A percentile compares a stretch with the other conserved stretches of the same genome.
Conservation (phyloP, 129 eudicot genomes). For the Smallanthus sonchifolius region DNA sequence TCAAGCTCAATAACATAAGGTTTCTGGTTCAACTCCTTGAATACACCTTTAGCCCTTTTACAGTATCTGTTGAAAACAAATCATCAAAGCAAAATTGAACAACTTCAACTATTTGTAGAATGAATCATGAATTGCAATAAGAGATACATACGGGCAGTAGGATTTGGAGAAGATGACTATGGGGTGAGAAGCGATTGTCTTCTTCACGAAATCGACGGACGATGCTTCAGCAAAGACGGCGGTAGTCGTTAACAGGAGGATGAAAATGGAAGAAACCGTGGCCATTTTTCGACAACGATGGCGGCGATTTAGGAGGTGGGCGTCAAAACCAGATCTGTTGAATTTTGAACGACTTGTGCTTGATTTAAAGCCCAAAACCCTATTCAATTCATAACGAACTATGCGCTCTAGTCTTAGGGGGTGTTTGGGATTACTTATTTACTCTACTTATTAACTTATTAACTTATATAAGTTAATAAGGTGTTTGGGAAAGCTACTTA, state of each 20-base stretch:
- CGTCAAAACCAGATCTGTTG: neutral
- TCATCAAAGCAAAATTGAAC: neutral
- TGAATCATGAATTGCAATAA: neutral
- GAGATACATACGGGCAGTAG: constrained; percentile 79
- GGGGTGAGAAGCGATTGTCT: constrained; percentile 75
- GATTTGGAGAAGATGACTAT: constrained; percentile 99
- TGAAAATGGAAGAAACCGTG: constrained; percentile 6
- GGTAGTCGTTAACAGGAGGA: constrained; percentile 14
- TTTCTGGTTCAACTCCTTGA: constrained; percentile 65
- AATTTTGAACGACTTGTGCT: neutral
- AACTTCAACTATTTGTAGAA: neutral
- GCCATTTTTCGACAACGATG: constrained; percentile 17
- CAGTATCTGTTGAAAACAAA: constrained; percentile 58
- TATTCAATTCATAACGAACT: too few species aligned
- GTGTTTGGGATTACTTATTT: too few species aligned
- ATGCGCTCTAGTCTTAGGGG: too few species aligned
- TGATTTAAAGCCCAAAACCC: constrained; percentile 1
- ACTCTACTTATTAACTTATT: too few species aligned
- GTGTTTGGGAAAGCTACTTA: too few species aligned
- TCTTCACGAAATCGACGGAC: constrained; percentile 63
- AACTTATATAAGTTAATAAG: too few species aligned
- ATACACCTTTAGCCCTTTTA: constrained; percentile 84
- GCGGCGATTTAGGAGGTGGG: neutral
- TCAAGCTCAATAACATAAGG: constrained; percentile 93
- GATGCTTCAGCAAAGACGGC: constrained; percentile 21